Percentiles rank a stretch among this genome's conserved stretches.
These are phyloP conservation scores for Cyclotella baltica DNA, from an alignment of 108 stramenopile species.

Conservation along the genomic window DNA sequence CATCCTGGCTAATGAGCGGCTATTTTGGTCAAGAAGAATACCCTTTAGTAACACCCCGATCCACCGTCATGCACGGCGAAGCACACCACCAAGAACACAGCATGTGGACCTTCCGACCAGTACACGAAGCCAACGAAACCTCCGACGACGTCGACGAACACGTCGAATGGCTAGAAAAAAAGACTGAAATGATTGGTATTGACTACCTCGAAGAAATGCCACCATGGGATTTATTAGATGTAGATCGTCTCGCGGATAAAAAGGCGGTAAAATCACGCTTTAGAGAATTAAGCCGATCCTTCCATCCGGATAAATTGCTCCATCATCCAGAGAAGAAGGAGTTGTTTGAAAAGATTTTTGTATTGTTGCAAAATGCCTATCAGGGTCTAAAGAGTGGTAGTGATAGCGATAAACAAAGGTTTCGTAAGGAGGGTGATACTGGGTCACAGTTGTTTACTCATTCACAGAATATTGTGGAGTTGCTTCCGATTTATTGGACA, in stretches of 20 bases:
- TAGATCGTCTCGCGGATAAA: conserved; percentile 48
- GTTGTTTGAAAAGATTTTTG: conserved; percentile 53
- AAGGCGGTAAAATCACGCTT: conserved; percentile 52
- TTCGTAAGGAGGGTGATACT: conserved; percentile 41
- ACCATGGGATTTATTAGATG: conserved; percentile 57
- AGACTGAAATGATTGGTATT: conserved; percentile 49
- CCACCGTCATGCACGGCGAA: neutral
- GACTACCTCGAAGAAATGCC: conserved; percentile 50
- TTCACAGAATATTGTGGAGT: conserved; percentile 47
- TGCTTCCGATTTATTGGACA: conserved; percentile 52
- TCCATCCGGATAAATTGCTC: conserved; percentile 53
- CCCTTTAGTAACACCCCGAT: conserved; percentile 19
- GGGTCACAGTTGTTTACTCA: conserved; percentile 52
- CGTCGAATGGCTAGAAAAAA: conserved; percentile 48
- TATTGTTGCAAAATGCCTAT: conserved; percentile 54
- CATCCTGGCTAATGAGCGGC: conserved; percentile 35
- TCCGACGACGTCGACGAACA: conserved; percentile 41
- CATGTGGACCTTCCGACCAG: conserved; percentile 35
- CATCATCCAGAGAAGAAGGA: conserved; percentile 47
- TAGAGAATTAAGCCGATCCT: conserved; percentile 43
- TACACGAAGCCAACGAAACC: conserved; percentile 1
- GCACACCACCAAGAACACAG: conserved; percentile 6
- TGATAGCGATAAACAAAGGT: conserved; percentile 46
- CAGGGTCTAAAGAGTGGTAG: conserved; percentile 43
- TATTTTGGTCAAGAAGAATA: conserved; percentile 52